Evolutionary conservation across 192 early-diverging fungal genomes (phyloP).

Genomic region (Coemansia sp.): DNA sequence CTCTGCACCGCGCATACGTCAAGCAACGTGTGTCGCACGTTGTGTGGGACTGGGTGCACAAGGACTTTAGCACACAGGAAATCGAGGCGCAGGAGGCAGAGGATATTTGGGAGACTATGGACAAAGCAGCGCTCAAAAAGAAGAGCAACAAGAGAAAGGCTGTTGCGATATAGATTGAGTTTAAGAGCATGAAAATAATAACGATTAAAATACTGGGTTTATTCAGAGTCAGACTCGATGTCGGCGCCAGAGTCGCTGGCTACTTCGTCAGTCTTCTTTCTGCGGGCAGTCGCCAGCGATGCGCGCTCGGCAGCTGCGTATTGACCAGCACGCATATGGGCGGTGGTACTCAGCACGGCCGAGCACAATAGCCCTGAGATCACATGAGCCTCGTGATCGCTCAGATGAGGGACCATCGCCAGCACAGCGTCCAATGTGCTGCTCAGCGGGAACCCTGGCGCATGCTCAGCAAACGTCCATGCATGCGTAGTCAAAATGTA

Average conservation of each 20-base stretch:
- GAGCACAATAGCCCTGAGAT: slow-evolving; percentile 48
- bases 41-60: slow-evolving; percentile 61
- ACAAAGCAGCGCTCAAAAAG: slow-evolving; percentile 8
- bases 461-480: slow-evolving; percentile 49
- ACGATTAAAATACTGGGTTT: background rate
- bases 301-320: slow-evolving; percentile 35
- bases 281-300: slow-evolving; percentile 12
- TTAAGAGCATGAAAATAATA: background rate
- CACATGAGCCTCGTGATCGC: slow-evolving; percentile 44
- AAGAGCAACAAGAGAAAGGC: slow-evolving; percentile 12
- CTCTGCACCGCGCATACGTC: slow-evolving; percentile 68
- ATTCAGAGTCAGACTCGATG: slow-evolving; percentile 5
- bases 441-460: slow-evolving; percentile 43
- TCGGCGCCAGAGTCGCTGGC: slow-evolving; percentile 7
- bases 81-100: slow-evolving; percentile 61
- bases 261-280: slow-evolving; percentile 37
- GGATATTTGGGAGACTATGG: slow-evolving; percentile 65
- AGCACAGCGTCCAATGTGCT: slow-evolving; percentile 33
- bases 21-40: slow-evolving; percentile 72
- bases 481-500: slow-evolving; percentile 55
- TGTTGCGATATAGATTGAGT: background rate
- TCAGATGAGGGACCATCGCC: slow-evolving; percentile 36
- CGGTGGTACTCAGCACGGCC: slow-evolving; percentile 41
- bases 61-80: slow-evolving; percentile 30
- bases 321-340: slow-evolving; percentile 19